Base-by-base conservation (phyloP, 176 grass and related monocot species). In the Oryza meridionalis region DNA sequence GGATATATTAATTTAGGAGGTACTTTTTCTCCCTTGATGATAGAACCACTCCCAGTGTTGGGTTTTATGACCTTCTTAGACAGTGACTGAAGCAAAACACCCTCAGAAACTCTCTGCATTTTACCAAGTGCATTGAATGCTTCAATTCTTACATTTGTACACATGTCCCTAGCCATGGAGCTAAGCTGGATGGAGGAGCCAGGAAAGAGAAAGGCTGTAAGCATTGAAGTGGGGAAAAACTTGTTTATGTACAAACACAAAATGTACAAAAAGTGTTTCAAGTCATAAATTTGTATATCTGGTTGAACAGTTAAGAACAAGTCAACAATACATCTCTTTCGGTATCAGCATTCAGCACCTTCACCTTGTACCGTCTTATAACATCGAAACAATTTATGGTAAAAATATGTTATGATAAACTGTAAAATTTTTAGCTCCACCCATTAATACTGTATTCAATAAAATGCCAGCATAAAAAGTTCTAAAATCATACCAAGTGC, bases 141-240 rank as follows among this genome's bases (percentile, higher is more conserved):
- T 93, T 95, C 96, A 42, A 86, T 74, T 78, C 96, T 93, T 38
- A 98, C 91, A 78, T 90, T 82, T 81, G 85, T 64, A 80, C 81
- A 90, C 96, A 95, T 93, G 85, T 98, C 96, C 88, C 93, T 92
- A 45, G 90, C 90, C 85, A 90, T 87, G 55, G 84, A 92, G 90
- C 93, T 93, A 92, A 98, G 86, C 93, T 98, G 87, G 43, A 88
- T 37, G 40, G 47, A 91, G 61, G 76, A 89, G 76, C 17, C 55
- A 74, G 21, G 4, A 4, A 77, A 45, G 32, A 80, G 29, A 81
- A 47, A 42, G 4, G 5, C 63, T 5, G 22, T 76, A 81, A 90
- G 44, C 65, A 89, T 49, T 61, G 11, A 14, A 37, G 32, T 37
- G 53, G 70, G 80, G 35, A 6, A 64, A 82, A 75, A 47, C 46